A percentile compares a stretch with the other conserved stretches of the same genome.
Conservation (phyloP, 768 basidiomycete species). For the Auricularia sp. region DNA sequence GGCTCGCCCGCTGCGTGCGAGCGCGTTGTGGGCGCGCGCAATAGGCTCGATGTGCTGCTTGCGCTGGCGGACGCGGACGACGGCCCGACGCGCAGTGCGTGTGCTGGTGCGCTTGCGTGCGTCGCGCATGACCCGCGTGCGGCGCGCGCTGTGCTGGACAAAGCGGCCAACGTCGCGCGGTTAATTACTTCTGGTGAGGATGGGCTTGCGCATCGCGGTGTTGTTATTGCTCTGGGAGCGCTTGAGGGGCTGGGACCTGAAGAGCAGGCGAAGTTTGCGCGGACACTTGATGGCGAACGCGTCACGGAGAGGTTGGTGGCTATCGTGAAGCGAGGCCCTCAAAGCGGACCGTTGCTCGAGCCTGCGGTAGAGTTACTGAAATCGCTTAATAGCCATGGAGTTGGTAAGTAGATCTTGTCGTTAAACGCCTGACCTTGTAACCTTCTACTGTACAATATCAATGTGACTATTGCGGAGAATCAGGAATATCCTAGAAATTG, state of each 20-base stretch:
- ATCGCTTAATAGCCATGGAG: conserved; percentile 14
- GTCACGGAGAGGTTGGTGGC: conserved; percentile 42
- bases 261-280: conserved; percentile 31
- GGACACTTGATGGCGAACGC: conserved; percentile 43
- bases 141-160: conserved; percentile 22
- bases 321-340: conserved; percentile 32
- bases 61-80: conserved; percentile 86
- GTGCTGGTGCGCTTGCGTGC: conserved; percentile 80
- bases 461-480: too few relatives aligned
- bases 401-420: too few relatives aligned
- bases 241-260: conserved; percentile 35
- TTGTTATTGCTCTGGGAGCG: conserved; percentile 64
- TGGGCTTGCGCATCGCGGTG: conserved; percentile 67
- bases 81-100: conserved; percentile 73
- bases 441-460: too few relatives aligned
- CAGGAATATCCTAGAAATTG: too few relatives aligned
- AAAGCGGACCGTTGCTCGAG: conserved; percentile 29
- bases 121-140: conserved; percentile 59
- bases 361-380: conserved; percentile 45
- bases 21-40: conserved; percentile 46
- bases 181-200: conserved; percentile 29
- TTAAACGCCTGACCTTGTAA: too few relatives aligned
- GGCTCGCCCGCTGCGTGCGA: conserved; percentile 70
- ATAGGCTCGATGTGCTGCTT: conserved; percentile 67
- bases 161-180: conserved; percentile 27